Conservation (phyloP, 768 basidiomycete species). For the Lactifluus piperatus region DNA sequence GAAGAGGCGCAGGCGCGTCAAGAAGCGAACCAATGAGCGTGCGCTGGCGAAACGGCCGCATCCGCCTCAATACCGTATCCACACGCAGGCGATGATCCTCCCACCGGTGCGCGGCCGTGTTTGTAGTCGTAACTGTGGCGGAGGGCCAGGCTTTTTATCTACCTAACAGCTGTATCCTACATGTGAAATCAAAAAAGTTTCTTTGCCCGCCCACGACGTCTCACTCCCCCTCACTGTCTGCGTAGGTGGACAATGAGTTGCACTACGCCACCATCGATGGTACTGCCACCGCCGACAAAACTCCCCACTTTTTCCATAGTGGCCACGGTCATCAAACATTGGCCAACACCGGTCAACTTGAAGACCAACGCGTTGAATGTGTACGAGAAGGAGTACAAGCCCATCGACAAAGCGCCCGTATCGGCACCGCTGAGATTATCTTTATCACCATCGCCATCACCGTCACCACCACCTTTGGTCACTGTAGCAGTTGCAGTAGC, state of each 20-base stretch:
- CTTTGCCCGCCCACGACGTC: background rate
- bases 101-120: background rate
- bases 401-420: slow-evolving; percentile 22
- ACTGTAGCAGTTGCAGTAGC: background rate
- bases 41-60: slow-evolving; percentile 15
- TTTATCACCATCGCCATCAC: slow-evolving; percentile 21
- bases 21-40: slow-evolving; percentile 19
- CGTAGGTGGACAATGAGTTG: background rate
- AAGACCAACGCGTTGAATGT: slow-evolving; percentile 27
- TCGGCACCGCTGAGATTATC: slow-evolving; percentile 18
- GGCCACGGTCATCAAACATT: slow-evolving; percentile 54
- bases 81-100: background rate
- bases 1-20: slow-evolving; percentile 23
- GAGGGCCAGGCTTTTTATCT: slow-evolving; percentile 6
- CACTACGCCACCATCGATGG: background rate
- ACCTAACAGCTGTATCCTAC: background rate
- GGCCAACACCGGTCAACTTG: slow-evolving; percentile 53
- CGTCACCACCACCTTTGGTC: slow-evolving; percentile 8
- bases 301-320: slow-evolving; percentile 7
- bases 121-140: background rate
- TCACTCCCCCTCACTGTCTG: background rate
- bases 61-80: background rate
- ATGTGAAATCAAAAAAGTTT: background rate
- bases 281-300: background rate
- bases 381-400: slow-evolving; percentile 25